Evolutionary conservation across 345 rosid genomes (phyloP).

Genomic region (Euphorbia lathyris): DNA sequence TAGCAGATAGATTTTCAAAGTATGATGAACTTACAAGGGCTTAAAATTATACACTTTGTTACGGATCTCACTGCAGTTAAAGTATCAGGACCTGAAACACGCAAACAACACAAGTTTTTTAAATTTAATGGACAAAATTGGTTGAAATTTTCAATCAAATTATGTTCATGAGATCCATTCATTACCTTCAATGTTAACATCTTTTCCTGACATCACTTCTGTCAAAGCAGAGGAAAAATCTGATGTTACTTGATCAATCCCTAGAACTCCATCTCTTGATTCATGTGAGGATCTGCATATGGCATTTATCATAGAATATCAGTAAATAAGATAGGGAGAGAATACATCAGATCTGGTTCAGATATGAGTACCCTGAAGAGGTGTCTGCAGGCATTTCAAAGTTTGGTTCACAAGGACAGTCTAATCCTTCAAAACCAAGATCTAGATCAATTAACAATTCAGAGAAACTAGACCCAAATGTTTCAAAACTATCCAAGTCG

Average conservation of each 20-base stretch:
- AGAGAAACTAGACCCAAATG: slow-evolving; percentile 61
- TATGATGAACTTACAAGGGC: slow-evolving; percentile 49
- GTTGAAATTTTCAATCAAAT: neutral
- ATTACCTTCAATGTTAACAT: slow-evolving; percentile 37
- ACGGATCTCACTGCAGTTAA: slow-evolving; percentile 53
- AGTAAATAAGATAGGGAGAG: slow-evolving; percentile 10
- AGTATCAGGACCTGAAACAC: slow-evolving; percentile 47
- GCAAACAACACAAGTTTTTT: neutral
- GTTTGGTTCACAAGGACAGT: slow-evolving; percentile 35
- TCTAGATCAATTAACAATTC: slow-evolving; percentile 69
- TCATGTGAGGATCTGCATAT: slow-evolving; percentile 46
- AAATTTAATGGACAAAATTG: neutral
- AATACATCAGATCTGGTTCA: neutral
- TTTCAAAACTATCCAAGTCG: slow-evolving; percentile 63
- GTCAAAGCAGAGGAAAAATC: slow-evolving; percentile 45
- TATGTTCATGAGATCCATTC: slow-evolving; percentile 10
- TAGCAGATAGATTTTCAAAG: neutral
- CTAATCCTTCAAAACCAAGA: slow-evolving; percentile 45
- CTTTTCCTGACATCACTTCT: slow-evolving; percentile 40
- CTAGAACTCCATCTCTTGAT: slow-evolving; percentile 37
- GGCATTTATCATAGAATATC: slow-evolving; percentile 7
- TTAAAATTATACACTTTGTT: slow-evolving; percentile 63
- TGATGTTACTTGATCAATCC: slow-evolving; percentile 38
- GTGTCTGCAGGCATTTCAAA: slow-evolving; percentile 18
- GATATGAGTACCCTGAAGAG: slow-evolving; percentile 21